Conservation (phyloP, 257 asterid genomes). For the Petrea volubilis region DNA sequence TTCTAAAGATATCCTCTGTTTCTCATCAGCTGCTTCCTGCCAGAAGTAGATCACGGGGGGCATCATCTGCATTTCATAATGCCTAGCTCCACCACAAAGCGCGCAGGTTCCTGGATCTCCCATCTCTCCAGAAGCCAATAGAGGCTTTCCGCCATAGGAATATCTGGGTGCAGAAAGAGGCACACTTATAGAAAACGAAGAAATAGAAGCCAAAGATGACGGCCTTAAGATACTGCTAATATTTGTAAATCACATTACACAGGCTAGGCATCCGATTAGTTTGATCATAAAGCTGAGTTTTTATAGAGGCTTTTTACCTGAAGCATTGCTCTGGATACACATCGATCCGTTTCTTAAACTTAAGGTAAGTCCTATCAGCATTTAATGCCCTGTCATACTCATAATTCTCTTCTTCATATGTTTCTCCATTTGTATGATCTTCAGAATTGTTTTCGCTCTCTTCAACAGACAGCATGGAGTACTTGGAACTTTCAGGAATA, state of each 20-base stretch:
- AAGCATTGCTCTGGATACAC: conserved; percentile 85
- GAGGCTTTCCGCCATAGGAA: conserved; percentile 72
- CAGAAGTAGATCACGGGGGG: conserved; percentile 78
- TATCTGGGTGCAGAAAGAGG: conserved; percentile 45
- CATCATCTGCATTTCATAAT: conserved; percentile 90
- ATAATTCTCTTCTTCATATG: conserved; percentile 73
- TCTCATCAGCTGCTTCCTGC: conserved; percentile 55
- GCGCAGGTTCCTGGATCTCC: conserved; percentile 54
- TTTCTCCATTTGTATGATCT: conserved; percentile 50
- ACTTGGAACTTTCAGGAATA: conserved; percentile 35
- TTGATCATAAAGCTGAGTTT: neutral
- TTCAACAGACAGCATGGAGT: conserved; percentile 25
- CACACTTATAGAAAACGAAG: neutral
- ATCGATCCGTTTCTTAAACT: conserved; percentile 84
- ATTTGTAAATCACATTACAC: neutral
- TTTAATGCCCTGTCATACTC: conserved; percentile 78
- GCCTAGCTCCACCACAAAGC: conserved; percentile 69
- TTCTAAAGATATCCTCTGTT: conserved; percentile 44
- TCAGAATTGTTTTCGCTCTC: conserved; percentile 42
- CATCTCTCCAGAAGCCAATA: conserved; percentile 54
- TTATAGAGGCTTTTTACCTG: conserved; percentile 47
- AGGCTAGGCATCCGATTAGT: neutral
- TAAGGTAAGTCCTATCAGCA: conserved; percentile 87
- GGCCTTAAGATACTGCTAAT: neutral
- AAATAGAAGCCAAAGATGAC: neutral